Evolutionary conservation across 495 filamentous ascomycete genomes (phyloP).

Genomic region (Aspergillus haitiensis): DNA sequence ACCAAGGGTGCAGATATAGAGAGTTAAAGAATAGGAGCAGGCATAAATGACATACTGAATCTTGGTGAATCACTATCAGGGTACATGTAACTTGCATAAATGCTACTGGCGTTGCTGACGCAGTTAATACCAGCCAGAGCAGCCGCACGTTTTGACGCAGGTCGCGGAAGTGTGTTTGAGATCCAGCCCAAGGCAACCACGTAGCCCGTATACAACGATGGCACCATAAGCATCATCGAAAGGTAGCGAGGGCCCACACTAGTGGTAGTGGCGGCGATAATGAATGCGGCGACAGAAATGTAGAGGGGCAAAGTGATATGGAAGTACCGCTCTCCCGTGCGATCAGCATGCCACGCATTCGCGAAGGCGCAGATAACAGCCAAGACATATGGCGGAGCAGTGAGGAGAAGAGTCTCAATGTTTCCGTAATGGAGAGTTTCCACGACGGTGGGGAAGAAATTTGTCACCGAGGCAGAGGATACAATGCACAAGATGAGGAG

Average conservation of each 20-base stretch:
- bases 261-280: conserved; percentile 71
- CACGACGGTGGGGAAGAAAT: conserved; percentile 88
- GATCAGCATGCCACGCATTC: conserved; percentile 79
- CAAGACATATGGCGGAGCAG: conserved; percentile 73
- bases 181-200: conserved; percentile 79
- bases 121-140: conserved; percentile 81
- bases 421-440: conserved; percentile 66
- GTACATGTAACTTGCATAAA: conserved; percentile 81
- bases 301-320: conserved; percentile 70
- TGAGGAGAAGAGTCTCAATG: conserved; percentile 72
- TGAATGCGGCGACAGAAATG: conserved; percentile 69
- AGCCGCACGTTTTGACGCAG: conserved; percentile 80
- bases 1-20: neutral
- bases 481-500: conserved; percentile 71
- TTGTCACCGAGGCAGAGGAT: conserved; percentile 71
- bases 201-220: conserved; percentile 56
- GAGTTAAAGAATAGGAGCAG: neutral
- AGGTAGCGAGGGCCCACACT: conserved; percentile 67
- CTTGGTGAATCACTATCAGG: conserved; percentile 37
- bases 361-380: conserved; percentile 67
- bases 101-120: conserved; percentile 65
- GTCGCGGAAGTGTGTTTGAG: conserved; percentile 75
- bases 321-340: conserved; percentile 75
- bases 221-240: conserved; percentile 81
- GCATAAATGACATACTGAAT: conserved; percentile 36